Evolutionary conservation across 2,329 filamentous ascomycete genomes (phyloP), one percentile per base, ranked within the genome.

Genomic region (Coccinonectria pachysandricola): DNA sequence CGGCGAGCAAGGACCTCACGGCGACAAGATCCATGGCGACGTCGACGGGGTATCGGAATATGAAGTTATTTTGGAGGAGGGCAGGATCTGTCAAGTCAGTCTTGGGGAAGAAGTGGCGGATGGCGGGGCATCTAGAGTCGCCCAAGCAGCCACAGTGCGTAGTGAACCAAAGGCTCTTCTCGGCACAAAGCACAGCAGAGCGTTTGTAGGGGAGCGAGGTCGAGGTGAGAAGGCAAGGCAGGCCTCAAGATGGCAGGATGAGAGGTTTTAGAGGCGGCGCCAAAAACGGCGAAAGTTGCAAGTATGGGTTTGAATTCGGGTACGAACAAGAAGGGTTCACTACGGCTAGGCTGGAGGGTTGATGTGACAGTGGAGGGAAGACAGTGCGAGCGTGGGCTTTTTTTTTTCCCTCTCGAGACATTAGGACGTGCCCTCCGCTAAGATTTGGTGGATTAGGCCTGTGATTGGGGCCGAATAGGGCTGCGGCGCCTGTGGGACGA

Each of bases 1-100:
- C 75, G 54, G 75, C 69, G 51, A 88, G 79, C 63, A 81, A 77
- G 65, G 71, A 75, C 63, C 81, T 72, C 57, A 88, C 68, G 54
- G 71, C 72, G 56, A 71, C 66, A 57, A 72, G 72, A 67, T 86
- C 80, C 81, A 87, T 87, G 56, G 50, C 49, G 42, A 35, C 36
- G 32, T 39, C 25, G 21, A 10, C 17, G 35, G 31, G 35, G 33
- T 28, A 34, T 44, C 42, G 43, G 44, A 30, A 45, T 42, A 36
- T 36, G 45, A 28, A 35, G 15, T 29, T 32, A 34, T 40, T 34
- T 34, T 30, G 30, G 29, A 43, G 36, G 35, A 37, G 32, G 31
- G 34, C 42, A 44, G 40, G 41, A 45, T 48, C 40, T 48, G 46
- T 48, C 45, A 46, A 39, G 38, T 45, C 40, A 42, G 36, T 36